Base-by-base conservation (phyloP, 169 alveolate species). In the Babesia sp. region DNA sequence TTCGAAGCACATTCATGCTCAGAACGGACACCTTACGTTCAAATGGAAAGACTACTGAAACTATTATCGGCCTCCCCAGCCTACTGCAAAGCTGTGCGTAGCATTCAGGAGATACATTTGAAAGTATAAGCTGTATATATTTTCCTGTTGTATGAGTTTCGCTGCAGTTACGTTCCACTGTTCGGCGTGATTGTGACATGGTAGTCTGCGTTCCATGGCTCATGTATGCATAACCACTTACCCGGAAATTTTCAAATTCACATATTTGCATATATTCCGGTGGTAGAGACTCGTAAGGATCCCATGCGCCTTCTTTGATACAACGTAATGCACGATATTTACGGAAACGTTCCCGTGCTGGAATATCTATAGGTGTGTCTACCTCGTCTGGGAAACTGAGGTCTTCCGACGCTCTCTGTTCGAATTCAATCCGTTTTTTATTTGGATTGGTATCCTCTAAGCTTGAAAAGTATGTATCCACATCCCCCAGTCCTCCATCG, bases 231-330 rank as follows among this genome's bases (percentile, higher is more conserved):
- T 77, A 36, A 70, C 8, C 74, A 70, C 86, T 77, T 44, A 83
- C 90, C 77, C 91, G 72, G 37, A 73, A 90, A 61, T 92, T 90
- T 85, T 94, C 94, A 79, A 94, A 94, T 60, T 93, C 95, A 66
- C 93, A 93, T 56, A 96, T 87, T 48, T 93, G 90, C 29, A 94
- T 86, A 61, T 95, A 95, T 41, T 90, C 95, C 44, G 82, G 68
- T 16, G 99, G 99, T 24, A 96, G 87, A 51, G 94, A 94, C 56
- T 92, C 97, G 67, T 90, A 93, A n/a, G 97, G 96, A 79, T 95
- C 97, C 96, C 97, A 94, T 41, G 90, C 90, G 42, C 96, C 92
- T 31, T 93, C 91, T 66, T 91, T 92, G 57, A 96, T 90, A 71
- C 94, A 91, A 51, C 92, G 92, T 34, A 96, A 73, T 22, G 96